A percentile compares a stretch with the other conserved stretches of the same genome.
Evolutionary conservation across 768 basidiomycete species (phyloP).

Genomic region (Cystofilobasidium bisporidii): DNA sequence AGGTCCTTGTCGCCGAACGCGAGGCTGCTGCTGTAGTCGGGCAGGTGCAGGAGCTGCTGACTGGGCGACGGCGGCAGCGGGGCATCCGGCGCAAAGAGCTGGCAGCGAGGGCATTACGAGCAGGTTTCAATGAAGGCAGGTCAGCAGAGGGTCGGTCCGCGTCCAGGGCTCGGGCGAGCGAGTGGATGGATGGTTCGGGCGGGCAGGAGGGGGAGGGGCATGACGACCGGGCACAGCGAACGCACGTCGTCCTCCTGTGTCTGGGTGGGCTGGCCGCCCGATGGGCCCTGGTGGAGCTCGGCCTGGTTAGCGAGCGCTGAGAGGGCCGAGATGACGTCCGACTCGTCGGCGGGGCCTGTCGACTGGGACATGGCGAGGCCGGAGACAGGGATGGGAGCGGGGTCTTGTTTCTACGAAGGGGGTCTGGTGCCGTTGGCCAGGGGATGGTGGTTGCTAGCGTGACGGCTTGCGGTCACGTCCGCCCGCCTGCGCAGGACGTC

Average conservation of each 20-base stretch:
- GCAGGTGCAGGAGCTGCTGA: not conserved
- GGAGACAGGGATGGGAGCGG: too few relatives aligned
- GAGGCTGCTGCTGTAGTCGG: not conserved
- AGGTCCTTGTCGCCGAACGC: not conserved
- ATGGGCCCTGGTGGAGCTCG: not conserved
- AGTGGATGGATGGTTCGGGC: not conserved
- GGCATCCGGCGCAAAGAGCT: not conserved
- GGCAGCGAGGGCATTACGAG: not conserved
- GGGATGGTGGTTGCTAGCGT: too few relatives aligned
- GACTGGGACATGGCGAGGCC: not conserved
- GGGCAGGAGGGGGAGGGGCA: not conserved
- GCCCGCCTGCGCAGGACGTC: too few relatives aligned
- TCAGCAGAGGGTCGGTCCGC: not conserved
- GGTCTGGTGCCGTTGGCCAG: too few relatives aligned
- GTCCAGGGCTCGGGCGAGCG: not conserved
- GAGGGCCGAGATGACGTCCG: slow-evolving; percentile 3
- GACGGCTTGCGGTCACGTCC: too few relatives aligned
- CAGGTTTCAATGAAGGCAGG: not conserved
- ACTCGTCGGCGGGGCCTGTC: not conserved
- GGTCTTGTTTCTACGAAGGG: too few relatives aligned
- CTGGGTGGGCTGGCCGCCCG: not conserved
- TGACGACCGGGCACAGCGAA: not conserved
- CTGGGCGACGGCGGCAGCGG: not conserved
- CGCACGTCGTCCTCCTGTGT: not conserved
- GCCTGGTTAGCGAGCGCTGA: slow-evolving; percentile 5